Conservation (phyloP, 2,329 filamentous ascomycete genomes). For the Epichloe glyceriae region DNA sequence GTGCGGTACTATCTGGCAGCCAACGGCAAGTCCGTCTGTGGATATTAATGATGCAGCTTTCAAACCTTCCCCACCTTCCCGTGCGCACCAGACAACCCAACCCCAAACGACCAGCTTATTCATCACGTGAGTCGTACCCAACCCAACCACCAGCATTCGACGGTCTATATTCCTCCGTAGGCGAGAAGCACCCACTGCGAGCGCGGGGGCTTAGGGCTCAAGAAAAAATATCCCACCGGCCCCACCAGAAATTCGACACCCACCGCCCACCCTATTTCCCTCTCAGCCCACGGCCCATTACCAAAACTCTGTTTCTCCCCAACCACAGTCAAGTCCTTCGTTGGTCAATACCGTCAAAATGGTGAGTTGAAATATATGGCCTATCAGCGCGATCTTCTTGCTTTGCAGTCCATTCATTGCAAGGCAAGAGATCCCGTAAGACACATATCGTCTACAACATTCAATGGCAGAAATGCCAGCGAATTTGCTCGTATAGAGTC, state of each 20-base stretch:
- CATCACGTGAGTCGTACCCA: slow-evolving; percentile 27
- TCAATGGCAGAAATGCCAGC: slow-evolving; percentile 30
- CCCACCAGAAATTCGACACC: slow-evolving; percentile 24
- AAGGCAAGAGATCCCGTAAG: background rate
- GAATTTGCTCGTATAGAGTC: slow-evolving; percentile 47
- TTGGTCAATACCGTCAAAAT: slow-evolving; percentile 49
- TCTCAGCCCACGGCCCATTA: background rate
- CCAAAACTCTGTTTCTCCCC: slow-evolving; percentile 13
- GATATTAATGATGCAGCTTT: background rate
- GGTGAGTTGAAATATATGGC: slow-evolving; percentile 43
- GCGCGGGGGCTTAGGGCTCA: slow-evolving; percentile 24
- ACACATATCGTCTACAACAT: background rate
- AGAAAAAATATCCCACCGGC: slow-evolving; percentile 5
- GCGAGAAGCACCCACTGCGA: slow-evolving; percentile 8
- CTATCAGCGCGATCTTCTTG: slow-evolving; percentile 15
- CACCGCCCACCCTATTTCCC: background rate
- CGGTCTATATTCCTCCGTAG: background rate
- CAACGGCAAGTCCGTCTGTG: too few species aligned
- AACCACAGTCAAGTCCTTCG: slow-evolving; percentile 21
- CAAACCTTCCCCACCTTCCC: background rate
- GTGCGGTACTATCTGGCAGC: too few species aligned
- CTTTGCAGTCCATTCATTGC: background rate
- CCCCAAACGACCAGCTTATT: background rate
- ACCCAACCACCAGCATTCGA: slow-evolving; percentile 13
- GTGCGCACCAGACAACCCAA: background rate